Base-by-base conservation (phyloP, 176 grass and related monocot species). In the Miscanthus lutarioriparius region DNA sequence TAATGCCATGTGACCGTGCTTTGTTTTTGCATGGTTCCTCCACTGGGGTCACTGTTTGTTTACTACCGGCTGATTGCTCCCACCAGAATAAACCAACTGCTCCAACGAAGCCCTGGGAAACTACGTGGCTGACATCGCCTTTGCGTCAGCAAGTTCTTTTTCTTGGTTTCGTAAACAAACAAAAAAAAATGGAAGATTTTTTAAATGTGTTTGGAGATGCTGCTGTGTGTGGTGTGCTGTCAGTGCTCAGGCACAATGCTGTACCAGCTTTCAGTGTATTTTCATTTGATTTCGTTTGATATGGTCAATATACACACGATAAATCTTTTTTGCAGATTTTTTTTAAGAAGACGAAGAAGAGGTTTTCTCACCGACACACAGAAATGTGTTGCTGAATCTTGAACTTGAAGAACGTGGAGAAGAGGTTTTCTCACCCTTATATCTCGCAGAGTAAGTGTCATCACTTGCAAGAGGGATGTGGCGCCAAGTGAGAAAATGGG, bases 41-140 rank as follows among this genome's bases (percentile, higher is more conserved):
- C 48, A 80, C 15, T 48, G 69, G 37, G 10, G 14, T 26, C 4
- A 14, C 28, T 40, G 25, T 80, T 37, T 35, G 68, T 80, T 81
- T 85, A 84, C 0, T 4, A 79, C 59, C 0, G 58, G n/a, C 37
- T 13, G 30, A 19, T 80, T 40, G 13, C 26, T 70, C 53, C 77
- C 83, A 85, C 77, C n/a, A n/a, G 72, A 71, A 76, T 45, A 80
- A 78, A 68, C 65, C 40, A 86, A 44, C 53, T 22, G 27, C 64
- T 81, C 28, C 51, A 69, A 84, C 81, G 20, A 66, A 47, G 22
- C 35, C 33, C 58, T 0, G 30, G 25, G 49, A 14, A 72, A 22
- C 73, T 78, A 27, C 88, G 88, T 90, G 83, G 88, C 35, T 90
- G 79, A 82, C 83, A 82, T 72, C 12, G 23, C 40, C 30, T 9